Conservation (phyloP, 2,329 filamentous ascomycete genomes). For the Aspergillus floridensis region DNA sequence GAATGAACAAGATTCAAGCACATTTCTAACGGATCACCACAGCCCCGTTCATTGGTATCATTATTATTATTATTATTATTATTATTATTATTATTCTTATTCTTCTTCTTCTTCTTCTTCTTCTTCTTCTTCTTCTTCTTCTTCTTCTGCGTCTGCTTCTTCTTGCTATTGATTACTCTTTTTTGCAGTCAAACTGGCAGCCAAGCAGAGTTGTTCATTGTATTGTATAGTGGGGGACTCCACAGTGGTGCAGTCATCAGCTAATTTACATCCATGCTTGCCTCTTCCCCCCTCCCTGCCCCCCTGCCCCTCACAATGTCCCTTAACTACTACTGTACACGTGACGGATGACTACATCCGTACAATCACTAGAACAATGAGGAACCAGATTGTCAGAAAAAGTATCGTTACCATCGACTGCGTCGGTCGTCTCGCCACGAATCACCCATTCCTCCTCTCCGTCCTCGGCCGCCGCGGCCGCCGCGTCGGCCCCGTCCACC, state of each 20-base stretch:
- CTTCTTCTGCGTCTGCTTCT: too few species aligned
- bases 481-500: constrained; percentile 34
- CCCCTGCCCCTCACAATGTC: background rate
- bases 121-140: too few species aligned
- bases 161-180: background rate
- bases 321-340: background rate
- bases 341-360: background rate
- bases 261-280: background rate
- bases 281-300: background rate
- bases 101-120: too few species aligned
- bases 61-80: too few species aligned
- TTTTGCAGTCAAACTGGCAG: background rate
- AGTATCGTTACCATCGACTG: constrained; percentile 9
- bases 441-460: constrained; percentile 27
- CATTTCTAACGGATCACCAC: too few species aligned
- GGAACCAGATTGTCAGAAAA: too few species aligned
- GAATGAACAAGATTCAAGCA: too few species aligned
- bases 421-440: constrained; percentile 17
- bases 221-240: background rate
- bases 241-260: background rate
- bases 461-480: constrained; percentile 31
- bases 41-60: background rate
- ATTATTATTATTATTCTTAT: too few species aligned
- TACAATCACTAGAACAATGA: background rate
- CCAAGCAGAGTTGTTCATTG: background rate